Conservation (phyloP, 106 monocot species). For the Iris macrosiphon region DNA sequence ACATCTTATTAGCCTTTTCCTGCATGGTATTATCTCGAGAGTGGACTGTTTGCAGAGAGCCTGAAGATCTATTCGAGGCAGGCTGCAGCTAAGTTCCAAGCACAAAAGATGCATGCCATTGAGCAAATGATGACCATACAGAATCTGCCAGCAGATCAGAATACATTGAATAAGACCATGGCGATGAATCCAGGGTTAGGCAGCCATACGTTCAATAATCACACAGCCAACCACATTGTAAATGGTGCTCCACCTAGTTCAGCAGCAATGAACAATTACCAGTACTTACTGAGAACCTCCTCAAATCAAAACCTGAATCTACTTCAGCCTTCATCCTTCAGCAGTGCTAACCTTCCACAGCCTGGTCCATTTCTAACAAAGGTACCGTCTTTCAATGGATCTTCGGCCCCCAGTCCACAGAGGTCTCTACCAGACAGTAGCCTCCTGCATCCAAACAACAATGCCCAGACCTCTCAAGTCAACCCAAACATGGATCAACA, state of each 20-base stretch:
- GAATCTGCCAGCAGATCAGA: conserved; percentile 23
- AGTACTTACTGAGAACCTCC: conserved; percentile 12
- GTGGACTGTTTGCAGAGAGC: conserved; percentile 34
- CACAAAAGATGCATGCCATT: conserved; percentile 22
- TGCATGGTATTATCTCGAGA: not conserved
- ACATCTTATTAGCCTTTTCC: too few relatives aligned
- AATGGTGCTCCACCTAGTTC: not conserved
- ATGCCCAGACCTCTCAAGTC: not conserved
- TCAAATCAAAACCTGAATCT: conserved; percentile 2
- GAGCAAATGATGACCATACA: conserved; percentile 26
- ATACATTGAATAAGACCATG: conserved; percentile 23
- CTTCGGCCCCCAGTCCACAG: not conserved
- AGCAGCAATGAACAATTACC: conserved; percentile 10
- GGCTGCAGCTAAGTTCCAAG: conserved; percentile 24
- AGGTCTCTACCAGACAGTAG: not conserved
- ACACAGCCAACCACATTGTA: not conserved
- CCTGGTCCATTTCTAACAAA: conserved; percentile 5
- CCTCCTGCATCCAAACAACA: conserved; percentile 4
- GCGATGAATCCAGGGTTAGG: conserved; percentile 4
- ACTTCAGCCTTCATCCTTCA: conserved; percentile 3
- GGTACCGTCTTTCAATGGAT: conserved; percentile 3
- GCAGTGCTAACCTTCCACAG: not conserved
- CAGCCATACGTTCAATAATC: not conserved
- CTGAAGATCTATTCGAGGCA: conserved; percentile 47
- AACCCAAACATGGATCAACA: conserved; percentile 7